A percentile compares a stretch with the other conserved stretches of the same genome.
These are phyloP conservation scores for Roridomyces roridus DNA, from an alignment of 768 basidiomycete species.

Conservation along the genomic window DNA sequence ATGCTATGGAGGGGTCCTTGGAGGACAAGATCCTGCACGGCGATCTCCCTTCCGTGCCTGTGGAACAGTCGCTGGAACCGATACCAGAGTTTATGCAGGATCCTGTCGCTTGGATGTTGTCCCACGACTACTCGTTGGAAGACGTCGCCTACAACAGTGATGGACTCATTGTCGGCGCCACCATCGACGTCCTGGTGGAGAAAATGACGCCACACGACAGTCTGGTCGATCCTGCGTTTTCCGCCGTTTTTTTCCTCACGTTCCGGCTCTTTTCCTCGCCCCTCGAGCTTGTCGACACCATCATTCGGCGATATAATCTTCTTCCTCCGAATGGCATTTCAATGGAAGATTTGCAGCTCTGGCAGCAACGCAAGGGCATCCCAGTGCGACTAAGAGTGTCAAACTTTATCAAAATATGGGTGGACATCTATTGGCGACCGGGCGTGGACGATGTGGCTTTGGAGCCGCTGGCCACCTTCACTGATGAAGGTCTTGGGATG, in stretches of 20 bases:
- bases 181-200: constrained; percentile 88
- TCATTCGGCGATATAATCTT: constrained; percentile 86
- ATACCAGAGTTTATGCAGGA: constrained; percentile 46
- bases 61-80: constrained; percentile 42
- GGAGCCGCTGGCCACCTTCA: constrained; percentile 62
- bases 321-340: constrained; percentile 64
- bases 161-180: constrained; percentile 89
- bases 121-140: constrained; percentile 81
- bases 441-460: constrained; percentile 73
- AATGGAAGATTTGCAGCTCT: constrained; percentile 67
- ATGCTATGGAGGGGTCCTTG: constrained; percentile 32
- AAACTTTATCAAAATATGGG: constrained; percentile 94
- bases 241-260: constrained; percentile 92
- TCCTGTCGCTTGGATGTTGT: constrained; percentile 58
- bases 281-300: constrained; percentile 70
- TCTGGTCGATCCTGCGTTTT: constrained; percentile 86
- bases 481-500: constrained; percentile 60
- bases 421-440: constrained; percentile 90
- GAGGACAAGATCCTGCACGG: constrained; percentile 65
- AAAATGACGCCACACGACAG: constrained; percentile 96
- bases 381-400: constrained; percentile 91
- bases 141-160: constrained; percentile 93
- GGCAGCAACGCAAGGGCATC: constrained; percentile 88
- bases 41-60: constrained; percentile 52
- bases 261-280: constrained; percentile 93